Evolutionary conservation across 192 early-diverging fungal species (phyloP).

Genomic region (Coemansia furcata): DNA sequence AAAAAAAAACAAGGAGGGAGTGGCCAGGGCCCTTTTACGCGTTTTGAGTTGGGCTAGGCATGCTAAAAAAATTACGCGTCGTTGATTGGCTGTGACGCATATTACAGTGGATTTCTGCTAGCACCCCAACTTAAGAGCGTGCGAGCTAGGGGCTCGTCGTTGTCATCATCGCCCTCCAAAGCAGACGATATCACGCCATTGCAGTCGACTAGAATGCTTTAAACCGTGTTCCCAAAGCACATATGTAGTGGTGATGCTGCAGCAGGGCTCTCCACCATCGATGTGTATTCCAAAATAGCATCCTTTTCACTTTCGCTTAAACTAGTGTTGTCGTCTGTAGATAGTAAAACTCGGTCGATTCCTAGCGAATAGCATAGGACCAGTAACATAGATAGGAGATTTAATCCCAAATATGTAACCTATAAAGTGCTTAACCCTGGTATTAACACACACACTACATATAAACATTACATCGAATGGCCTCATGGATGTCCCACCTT

Average conservation of each 20-base stretch:
- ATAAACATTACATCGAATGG: background rate
- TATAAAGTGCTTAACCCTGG: background rate
- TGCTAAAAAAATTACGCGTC: background rate
- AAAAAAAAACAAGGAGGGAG: background rate
- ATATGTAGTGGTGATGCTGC: background rate
- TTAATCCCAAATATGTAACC: background rate
- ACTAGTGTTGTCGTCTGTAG: background rate
- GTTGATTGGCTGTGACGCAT: background rate
- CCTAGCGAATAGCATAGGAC: too few relatives aligned
- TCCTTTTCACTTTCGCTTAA: background rate
- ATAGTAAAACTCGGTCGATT: too few relatives aligned
- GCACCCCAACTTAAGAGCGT: background rate
- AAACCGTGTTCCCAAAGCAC: constrained; percentile 21
- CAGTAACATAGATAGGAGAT: background rate
- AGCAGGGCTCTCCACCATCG: too few relatives aligned
- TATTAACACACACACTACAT: background rate
- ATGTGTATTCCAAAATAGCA: background rate
- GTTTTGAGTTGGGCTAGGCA: background rate
- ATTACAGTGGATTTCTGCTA: background rate
- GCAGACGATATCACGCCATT: background rate
- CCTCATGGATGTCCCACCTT: background rate
- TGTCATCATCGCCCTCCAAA: constrained; percentile 8
- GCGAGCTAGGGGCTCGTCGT: constrained; percentile 30
- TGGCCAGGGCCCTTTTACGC: background rate
- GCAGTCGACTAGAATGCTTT: constrained; percentile 25